Evolutionary conservation across 331 rosid species (phyloP), one percentile per base, ranked within the genome.

Genomic region (Malus hybrid): DNA sequence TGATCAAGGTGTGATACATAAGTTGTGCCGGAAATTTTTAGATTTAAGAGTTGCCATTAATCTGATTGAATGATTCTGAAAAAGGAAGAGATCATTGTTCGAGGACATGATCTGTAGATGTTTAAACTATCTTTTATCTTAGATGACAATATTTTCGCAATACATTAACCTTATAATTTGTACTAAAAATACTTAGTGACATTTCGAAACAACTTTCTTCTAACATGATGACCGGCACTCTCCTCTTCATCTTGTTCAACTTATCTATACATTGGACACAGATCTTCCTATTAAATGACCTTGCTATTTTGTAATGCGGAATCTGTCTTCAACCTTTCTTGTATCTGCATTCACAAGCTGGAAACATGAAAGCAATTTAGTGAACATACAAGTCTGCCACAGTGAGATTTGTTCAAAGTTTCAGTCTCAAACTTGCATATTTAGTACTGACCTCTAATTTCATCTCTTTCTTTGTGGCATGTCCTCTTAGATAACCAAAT

Each of bases 401-500:
- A 22, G n/a, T 36, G 33, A 42, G 5, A 20, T 33, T 2, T 57
- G 12, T 57, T 8, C 5, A 1, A 57, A 57, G 63, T 60, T 24
- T 60, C 65, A 11, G 32, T 48, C 65, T 10, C 31, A 60, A 20
- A 73, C 1, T 63, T 65, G 6, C 28, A 56, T 7, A 4, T 16
- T 3, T 32, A 22, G 22, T 22, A 52, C 89, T 65, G 31, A 93
- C 97, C 96, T 90, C 93, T 46, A 86, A 79, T 36, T 76, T 84
- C 44, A 88, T 66, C 65, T 85, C 82, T 54, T 65, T 75, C 74
- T 24, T 86, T 20, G 93, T 88, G 65, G 96, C 92, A 64, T 87
- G 84, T 20, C 74, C 95, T 84, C 92, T 85, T 15, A 86, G 46
- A 83, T 90, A 92, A 64, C 99, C 97, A 69, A 69, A 94, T 80